These are phyloP conservation scores for Vigna hirtella DNA, from an alignment of 306 rosid species.

Conservation along the genomic window DNA sequence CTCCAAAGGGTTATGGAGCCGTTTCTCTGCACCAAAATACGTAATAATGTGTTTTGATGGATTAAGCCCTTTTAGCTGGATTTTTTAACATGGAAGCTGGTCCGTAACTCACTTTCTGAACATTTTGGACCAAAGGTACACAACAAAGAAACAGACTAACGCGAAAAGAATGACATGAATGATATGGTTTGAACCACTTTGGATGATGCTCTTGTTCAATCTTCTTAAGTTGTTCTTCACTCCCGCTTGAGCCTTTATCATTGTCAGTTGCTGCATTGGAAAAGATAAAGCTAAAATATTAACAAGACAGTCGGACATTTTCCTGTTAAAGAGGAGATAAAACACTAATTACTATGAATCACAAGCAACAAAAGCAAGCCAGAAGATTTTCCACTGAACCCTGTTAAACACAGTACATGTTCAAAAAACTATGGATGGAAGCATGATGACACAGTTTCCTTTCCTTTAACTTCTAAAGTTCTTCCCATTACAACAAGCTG, in stretches of 20 bases:
- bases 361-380: slow-evolving; percentile 28
- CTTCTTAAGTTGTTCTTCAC: slow-evolving; percentile 89
- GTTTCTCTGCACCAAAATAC: slow-evolving; percentile 48
- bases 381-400: not conserved
- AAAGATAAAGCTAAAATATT: slow-evolving; percentile 33
- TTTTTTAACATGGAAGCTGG: slow-evolving; percentile 21
- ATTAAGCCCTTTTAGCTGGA: slow-evolving; percentile 5
- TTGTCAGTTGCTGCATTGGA: slow-evolving; percentile 72
- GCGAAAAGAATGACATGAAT: slow-evolving; percentile 82
- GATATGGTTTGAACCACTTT: slow-evolving; percentile 76
- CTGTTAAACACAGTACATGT: slow-evolving; percentile 1
- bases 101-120: slow-evolving; percentile 60
- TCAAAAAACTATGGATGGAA: slow-evolving; percentile 34
- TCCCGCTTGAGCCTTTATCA: slow-evolving; percentile 90
- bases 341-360: not conserved
- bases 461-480: slow-evolving; percentile 3
- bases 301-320: slow-evolving; percentile 27
- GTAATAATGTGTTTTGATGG: slow-evolving; percentile 1
- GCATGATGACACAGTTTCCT: slow-evolving; percentile 4
- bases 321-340: slow-evolving; percentile 7
- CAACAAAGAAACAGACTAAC: slow-evolving; percentile 64
- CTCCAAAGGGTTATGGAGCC: slow-evolving; percentile 11
- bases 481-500: slow-evolving; percentile 15
- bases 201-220: slow-evolving; percentile 85
- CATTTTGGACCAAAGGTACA: slow-evolving; percentile 80